phyloP scores from a whole-genome alignment of 169 alveolate genomes.

The Eimeria sp. region DNA sequence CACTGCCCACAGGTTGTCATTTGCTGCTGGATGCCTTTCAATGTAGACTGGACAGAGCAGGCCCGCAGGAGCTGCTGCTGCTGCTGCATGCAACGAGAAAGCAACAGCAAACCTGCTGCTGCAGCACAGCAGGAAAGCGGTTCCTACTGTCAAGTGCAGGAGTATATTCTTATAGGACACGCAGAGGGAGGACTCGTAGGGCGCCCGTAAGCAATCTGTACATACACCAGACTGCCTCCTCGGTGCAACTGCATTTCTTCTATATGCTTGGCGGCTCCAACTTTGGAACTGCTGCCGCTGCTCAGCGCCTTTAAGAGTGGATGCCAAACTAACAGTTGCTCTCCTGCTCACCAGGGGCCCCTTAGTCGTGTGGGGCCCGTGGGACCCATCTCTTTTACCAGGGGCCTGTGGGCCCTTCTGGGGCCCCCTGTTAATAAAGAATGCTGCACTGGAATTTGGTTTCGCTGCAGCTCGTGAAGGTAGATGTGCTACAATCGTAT shows the following conservation, averaged over 20 bases:
- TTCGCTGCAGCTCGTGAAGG: background rate
- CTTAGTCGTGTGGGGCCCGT: too few relatives aligned
- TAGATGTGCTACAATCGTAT: background rate
- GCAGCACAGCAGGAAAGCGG: background rate
- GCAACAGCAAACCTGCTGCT: background rate
- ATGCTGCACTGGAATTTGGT: background rate
- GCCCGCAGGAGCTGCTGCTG: slow-evolving; percentile 69
- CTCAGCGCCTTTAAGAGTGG: background rate
- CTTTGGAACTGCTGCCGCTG: background rate
- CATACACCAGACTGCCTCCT: background rate
- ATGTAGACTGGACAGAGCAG: slow-evolving; percentile 75
- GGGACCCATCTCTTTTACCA: background rate
- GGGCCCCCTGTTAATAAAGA: background rate
- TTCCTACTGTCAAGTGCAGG: slow-evolving; percentile 48
- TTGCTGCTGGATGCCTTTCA: slow-evolving; percentile 82
- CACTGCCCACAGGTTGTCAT: slow-evolving; percentile 76
- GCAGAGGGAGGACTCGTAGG: slow-evolving; percentile 81
- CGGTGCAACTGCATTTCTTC: background rate
- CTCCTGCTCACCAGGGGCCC: background rate
- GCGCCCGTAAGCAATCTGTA: slow-evolving; percentile 58
- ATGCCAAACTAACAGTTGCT: background rate
- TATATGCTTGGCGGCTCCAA: background rate
- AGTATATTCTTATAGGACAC: slow-evolving; percentile 76
- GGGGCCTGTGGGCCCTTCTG: background rate
- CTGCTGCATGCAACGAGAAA: background rate